phyloP scores from a whole-genome alignment of 1,139 yeast species.

The Candida sanyaensis region DNA sequence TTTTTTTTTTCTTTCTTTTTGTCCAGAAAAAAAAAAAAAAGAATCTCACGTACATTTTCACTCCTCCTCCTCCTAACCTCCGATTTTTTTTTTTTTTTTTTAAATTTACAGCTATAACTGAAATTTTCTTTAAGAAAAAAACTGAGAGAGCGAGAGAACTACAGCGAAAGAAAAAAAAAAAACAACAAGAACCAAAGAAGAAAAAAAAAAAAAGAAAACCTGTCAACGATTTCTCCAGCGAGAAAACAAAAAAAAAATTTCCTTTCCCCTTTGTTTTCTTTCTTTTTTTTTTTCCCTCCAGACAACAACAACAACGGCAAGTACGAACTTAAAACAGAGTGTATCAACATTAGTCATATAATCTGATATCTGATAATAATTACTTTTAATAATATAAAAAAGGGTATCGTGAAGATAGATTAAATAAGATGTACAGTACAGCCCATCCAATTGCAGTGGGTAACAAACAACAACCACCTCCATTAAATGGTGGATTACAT shows the following conservation, averaged over 20 bases:
- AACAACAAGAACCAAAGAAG: too few species aligned
- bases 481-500: conserved; percentile 15
- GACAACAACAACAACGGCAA: not conserved
- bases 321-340: not conserved
- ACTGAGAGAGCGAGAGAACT: not conserved
- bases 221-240: not conserved
- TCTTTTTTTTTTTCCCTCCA: not conserved
- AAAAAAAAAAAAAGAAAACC: not conserved
- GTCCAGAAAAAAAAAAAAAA: too few species aligned
- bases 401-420: too few species aligned
- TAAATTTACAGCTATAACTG: not conserved
- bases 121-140: not conserved
- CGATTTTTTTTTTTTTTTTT: not conserved
- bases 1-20: too few species aligned
- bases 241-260: not conserved
- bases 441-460: conserved; percentile 14
- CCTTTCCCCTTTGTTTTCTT: not conserved
- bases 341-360: too few species aligned
- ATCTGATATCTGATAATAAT: too few species aligned
- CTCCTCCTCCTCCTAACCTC: not conserved
- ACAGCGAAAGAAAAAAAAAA: conserved; percentile 1
- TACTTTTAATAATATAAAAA: too few species aligned
- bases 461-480: conserved; percentile 12
- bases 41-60: too few species aligned
- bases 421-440: conserved; percentile 13